Evolutionary conservation across 108 stramenopile species (phyloP), one percentile per base, ranked within the genome.

Genomic region (Thalassiosira profunda): DNA sequence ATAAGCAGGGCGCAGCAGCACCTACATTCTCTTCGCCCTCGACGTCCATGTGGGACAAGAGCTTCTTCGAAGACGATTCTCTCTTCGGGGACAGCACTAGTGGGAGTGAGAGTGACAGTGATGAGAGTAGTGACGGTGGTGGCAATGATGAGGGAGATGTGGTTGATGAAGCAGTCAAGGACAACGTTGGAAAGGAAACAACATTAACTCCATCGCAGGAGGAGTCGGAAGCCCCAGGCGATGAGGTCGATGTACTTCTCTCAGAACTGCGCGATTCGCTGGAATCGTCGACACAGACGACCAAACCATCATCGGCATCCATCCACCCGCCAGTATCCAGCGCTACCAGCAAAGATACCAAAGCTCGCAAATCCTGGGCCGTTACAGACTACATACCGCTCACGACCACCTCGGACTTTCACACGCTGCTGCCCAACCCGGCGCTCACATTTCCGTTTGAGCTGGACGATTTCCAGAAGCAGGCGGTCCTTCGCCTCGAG

Each of bases 391-490:
- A 74, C 52, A 69, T 77, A 9, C 76, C 76, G 18, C 58, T 86
- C 18, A 59, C 89, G 10, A 59, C 76, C 18, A 85, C 79, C 47
- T 52, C 82, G 7, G 93, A 94, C 51, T 90, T 91, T 60, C 58
- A 90, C 55, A 21, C 43, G 43, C 26, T 52, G 57, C 67, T 38
- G 56, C 61, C 80, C 70, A 28, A 53, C 86, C 96, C 87, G 7
- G 98, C 99, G 46, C 99, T 98, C 81, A 77, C 63, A 29, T 99
- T 98, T 65, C 81, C 97, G 0, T 99, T 99, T 79, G 67, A 72
- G 31, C 80, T 99, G 25, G 99, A 99, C 80, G 96, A 96, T 5
- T 99, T 99, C 72, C 98, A 99, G 74, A 56, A 71, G 23, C 90
- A 90, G 53, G 98, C 98, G 10, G 86, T 99, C 14, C 67, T 42